These are phyloP conservation scores for Escallonia herrerae DNA, from an alignment of 129 eudicot species.

Conservation along the genomic window DNA sequence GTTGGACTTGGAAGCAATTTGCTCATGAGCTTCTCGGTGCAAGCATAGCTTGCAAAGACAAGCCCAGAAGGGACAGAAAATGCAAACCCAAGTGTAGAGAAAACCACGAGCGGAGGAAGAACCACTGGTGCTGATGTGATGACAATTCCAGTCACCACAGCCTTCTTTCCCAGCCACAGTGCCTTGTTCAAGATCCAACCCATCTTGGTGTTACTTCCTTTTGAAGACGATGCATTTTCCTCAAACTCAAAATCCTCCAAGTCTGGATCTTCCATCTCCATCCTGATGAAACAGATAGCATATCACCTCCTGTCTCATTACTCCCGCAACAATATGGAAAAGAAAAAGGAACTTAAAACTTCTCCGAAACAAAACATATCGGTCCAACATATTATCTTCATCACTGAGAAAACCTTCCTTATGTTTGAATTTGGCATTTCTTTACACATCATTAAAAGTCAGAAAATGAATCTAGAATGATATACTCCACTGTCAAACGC, in stretches of 20 bases:
- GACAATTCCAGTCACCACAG: slow-evolving; percentile 48
- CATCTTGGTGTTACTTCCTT: slow-evolving; percentile 15
- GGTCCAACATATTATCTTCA: too few species aligned
- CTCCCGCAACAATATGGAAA: too few species aligned
- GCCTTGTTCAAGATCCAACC: slow-evolving; percentile 49
- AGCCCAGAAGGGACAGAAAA: slow-evolving; percentile 65
- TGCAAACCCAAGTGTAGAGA: slow-evolving; percentile 71
- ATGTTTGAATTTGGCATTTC: too few species aligned
- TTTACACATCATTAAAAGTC: too few species aligned
- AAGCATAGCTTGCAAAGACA: slow-evolving; percentile 50
- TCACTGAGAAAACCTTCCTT: too few species aligned
- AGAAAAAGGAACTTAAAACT: too few species aligned
- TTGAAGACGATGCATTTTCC: slow-evolving; percentile 14
- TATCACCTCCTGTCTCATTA: too few species aligned
- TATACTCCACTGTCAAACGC: too few species aligned
- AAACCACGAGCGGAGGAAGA: slow-evolving; percentile 67
- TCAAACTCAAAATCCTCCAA: slow-evolving; percentile 32
- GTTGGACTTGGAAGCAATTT: slow-evolving; percentile 38
- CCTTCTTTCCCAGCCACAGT: slow-evolving; percentile 41
- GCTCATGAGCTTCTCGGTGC: slow-evolving; percentile 61
- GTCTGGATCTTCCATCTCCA: slow-evolving; percentile 33
- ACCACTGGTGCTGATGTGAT: slow-evolving; percentile 66
- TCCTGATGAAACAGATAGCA: slow-evolving; percentile 17
- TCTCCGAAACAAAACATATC: too few species aligned
- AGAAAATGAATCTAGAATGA: too few species aligned